These are phyloP conservation scores for Phytophthora lateralis DNA, from an alignment of 352 stramenopile genomes.

Conservation along the genomic window DNA sequence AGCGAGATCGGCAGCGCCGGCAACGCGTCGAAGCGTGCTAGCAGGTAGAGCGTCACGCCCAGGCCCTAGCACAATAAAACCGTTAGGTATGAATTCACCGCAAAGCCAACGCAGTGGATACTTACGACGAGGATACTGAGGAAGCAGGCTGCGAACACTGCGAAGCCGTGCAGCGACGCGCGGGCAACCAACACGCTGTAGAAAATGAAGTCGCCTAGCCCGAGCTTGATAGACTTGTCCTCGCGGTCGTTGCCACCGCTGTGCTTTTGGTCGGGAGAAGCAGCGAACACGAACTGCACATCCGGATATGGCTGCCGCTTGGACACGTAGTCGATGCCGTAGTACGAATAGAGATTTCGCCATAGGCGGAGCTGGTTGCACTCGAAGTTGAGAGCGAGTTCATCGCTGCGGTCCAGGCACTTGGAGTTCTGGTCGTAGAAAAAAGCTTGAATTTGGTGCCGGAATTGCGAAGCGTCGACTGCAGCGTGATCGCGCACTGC, in stretches of 20 bases:
- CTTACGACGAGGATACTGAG: constrained; percentile 90
- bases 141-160: constrained; percentile 92
- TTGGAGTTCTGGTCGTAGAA: constrained; percentile 47
- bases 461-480: constrained; percentile 26
- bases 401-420: constrained; percentile 30
- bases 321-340: constrained; percentile 39
- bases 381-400: constrained; percentile 41
- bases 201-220: constrained; percentile 98
- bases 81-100: constrained; percentile 3
- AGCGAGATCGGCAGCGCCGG: constrained; percentile 96
- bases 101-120: constrained; percentile 4
- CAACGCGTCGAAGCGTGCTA: constrained; percentile 93
- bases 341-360: constrained; percentile 55
- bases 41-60: constrained; percentile 91
- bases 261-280: constrained; percentile 37
- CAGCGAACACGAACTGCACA: constrained; percentile 25
- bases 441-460: constrained; percentile 48
- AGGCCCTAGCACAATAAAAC: constrained; percentile 59
- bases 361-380: constrained; percentile 45
- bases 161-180: constrained; percentile 92
- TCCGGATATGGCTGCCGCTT: constrained; percentile 42
- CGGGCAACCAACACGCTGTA: constrained; percentile 96
- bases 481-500: constrained; percentile 3
- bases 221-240: constrained; percentile 88
- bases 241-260: constrained; percentile 33